Conservation (phyloP, 257 asterid genomes). For the Solanum chilense region DNA sequence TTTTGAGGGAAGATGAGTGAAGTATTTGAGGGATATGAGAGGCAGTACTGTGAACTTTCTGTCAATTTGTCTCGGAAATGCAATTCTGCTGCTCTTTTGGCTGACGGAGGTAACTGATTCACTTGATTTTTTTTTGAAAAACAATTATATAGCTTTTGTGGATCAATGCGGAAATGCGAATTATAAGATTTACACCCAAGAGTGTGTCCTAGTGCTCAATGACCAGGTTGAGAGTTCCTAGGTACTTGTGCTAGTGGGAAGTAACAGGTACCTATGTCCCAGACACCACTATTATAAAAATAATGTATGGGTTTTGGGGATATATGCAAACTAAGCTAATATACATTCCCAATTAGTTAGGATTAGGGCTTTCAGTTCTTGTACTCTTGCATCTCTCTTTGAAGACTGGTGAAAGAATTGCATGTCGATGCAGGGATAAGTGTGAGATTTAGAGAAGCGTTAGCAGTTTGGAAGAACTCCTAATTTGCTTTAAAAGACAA, state of each 20-base stretch:
- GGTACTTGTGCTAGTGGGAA: background rate
- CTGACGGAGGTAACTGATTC: conserved; percentile 56
- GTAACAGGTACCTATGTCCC: background rate
- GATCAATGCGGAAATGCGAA: background rate
- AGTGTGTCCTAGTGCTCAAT: background rate
- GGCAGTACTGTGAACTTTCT: conserved; percentile 93
- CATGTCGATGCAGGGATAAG: background rate
- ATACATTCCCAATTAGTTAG: background rate
- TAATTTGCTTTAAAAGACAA: background rate
- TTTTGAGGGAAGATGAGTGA: conserved; percentile 52
- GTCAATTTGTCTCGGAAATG: conserved; percentile 70
- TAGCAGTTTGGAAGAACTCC: background rate
- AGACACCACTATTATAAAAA: background rate
- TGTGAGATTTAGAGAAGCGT: background rate
- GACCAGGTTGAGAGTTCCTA: background rate
- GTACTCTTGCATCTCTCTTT: background rate
- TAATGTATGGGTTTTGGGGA: background rate
- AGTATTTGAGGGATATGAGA: conserved; percentile 83
- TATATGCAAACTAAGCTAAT: background rate
- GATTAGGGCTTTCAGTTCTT: background rate
- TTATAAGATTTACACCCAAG: background rate
- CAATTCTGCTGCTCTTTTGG: conserved; percentile 51
- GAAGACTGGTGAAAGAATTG: background rate
- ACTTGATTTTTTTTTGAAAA: background rate
- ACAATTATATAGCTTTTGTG: background rate